A percentile compares a stretch with the other conserved stretches of the same genome.
Evolutionary conservation across 2,329 filamentous ascomycete species (phyloP).

Genomic region (Podosphaera xanthii): DNA sequence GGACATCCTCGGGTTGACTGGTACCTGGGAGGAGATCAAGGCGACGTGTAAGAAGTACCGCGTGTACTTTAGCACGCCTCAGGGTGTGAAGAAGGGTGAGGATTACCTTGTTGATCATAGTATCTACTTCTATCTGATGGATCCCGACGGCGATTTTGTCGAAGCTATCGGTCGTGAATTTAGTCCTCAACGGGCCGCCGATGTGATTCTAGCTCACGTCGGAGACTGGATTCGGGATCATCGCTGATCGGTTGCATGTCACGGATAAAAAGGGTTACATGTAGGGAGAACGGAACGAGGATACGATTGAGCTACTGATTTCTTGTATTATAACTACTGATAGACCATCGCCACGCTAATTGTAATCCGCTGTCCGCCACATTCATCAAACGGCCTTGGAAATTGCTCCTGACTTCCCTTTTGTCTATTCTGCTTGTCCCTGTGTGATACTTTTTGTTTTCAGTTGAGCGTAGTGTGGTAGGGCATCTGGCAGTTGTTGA

Average conservation of each 20-base stretch:
- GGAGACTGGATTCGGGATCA: constrained; percentile 49
- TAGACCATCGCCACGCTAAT: no score
- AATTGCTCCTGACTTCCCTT: no score
- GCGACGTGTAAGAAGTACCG: constrained; percentile 84
- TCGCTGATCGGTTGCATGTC: constrained; percentile 14
- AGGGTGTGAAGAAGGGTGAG: constrained; percentile 70
- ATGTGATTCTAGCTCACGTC: constrained; percentile 69
- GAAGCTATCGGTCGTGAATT: constrained; percentile 91
- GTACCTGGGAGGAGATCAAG: constrained; percentile 85
- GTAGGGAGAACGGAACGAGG: no score
- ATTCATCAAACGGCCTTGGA: no score
- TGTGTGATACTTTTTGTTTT: no score
- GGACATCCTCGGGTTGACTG: constrained; percentile 68
- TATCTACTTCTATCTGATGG: constrained; percentile 99
- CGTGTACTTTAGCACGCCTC: constrained; percentile 90
- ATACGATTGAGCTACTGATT: no score
- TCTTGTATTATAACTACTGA: no score
- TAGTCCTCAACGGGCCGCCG: constrained; percentile 65
- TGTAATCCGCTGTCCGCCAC: no score
- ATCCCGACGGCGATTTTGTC: constrained; percentile 93
- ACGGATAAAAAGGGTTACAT: no score
- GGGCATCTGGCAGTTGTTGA: no score
- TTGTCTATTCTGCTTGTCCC: no score
- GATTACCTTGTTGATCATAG: constrained; percentile 97
- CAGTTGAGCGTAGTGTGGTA: no score